Conservation (phyloP, 352 stramenopile species). For the Elongisporangium anandrum region DNA sequence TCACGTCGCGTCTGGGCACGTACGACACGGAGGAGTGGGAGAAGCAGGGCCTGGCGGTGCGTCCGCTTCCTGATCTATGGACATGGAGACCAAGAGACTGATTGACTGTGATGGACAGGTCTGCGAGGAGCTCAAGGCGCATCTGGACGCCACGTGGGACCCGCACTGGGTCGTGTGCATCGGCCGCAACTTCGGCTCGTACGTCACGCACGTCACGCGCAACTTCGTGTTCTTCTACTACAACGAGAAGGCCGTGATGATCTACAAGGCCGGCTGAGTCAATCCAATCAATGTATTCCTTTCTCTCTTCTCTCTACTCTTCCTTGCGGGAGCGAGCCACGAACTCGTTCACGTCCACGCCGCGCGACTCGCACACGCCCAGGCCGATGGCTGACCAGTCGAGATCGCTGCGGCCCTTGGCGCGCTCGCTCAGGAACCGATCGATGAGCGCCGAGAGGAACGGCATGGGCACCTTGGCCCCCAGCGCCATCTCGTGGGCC, state of each 20-base stretch:
- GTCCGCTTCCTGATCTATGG: slow-evolving; percentile 2
- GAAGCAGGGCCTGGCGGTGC: slow-evolving; percentile 63
- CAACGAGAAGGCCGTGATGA: slow-evolving; percentile 83
- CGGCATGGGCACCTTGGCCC: slow-evolving; percentile 62
- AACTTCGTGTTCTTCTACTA: slow-evolving; percentile 93
- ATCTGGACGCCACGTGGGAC: slow-evolving; percentile 75
- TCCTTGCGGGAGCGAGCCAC: slow-evolving; percentile 23
- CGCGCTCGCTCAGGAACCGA: slow-evolving; percentile 55
- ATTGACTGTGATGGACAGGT: slow-evolving; percentile 26
- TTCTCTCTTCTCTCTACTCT: not conserved
- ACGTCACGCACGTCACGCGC: slow-evolving; percentile 90
- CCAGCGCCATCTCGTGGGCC: slow-evolving; percentile 48
- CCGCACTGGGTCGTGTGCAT: slow-evolving; percentile 86
- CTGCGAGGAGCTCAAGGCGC: slow-evolving; percentile 76
- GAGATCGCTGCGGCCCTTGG: slow-evolving; percentile 52
- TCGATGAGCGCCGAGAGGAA: slow-evolving; percentile 73
- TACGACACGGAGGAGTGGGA: slow-evolving; percentile 86
- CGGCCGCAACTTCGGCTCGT: slow-evolving; percentile 90
- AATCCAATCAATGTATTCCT: not conserved
- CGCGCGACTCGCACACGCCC: slow-evolving; percentile 46
- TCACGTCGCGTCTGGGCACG: slow-evolving; percentile 51
- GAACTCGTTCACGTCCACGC: slow-evolving; percentile 45
- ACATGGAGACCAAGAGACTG: not conserved
- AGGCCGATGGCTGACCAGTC: slow-evolving; percentile 79
- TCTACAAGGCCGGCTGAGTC: slow-evolving; percentile 78